A percentile compares a stretch with the other conserved stretches of the same genome.
phyloP scores from a whole-genome alignment of 768 basidiomycete genomes.

The Solioccasus polychromus region DNA sequence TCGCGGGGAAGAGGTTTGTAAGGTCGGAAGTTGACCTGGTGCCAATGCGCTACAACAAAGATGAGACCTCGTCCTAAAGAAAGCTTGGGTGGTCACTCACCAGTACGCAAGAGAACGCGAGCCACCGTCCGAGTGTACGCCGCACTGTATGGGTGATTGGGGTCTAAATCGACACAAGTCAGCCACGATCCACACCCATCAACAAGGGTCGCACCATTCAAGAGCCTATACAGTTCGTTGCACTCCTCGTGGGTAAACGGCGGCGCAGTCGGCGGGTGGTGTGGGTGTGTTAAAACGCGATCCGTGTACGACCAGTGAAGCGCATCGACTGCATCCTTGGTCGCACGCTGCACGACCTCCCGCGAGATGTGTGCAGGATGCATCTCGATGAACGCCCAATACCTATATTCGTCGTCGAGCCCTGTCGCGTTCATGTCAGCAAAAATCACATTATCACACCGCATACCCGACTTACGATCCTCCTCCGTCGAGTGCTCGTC shows the following conservation, averaged over 20 bases:
- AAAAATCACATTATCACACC: neutral
- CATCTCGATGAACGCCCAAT: conserved; percentile 78
- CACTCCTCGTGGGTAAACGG: conserved; percentile 79
- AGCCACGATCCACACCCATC: neutral
- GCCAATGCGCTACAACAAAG: conserved; percentile 51
- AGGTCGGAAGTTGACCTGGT: conserved; percentile 67
- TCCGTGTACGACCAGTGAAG: conserved; percentile 84
- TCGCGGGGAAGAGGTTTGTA: conserved; percentile 64
- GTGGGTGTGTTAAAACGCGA: conserved; percentile 61
- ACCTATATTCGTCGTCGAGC: conserved; percentile 72
- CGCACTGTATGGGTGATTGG: conserved; percentile 26
- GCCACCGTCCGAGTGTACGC: conserved; percentile 65
- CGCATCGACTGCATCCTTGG: conserved; percentile 68
- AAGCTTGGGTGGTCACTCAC: conserved; percentile 36
- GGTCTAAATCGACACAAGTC: conserved; percentile 3
- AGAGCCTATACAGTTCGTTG: conserved; percentile 63
- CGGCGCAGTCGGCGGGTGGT: conserved; percentile 43
- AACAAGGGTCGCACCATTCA: conserved; percentile 33
- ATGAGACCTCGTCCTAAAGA: conserved; percentile 1
- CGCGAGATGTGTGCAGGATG: conserved; percentile 67
- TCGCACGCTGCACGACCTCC: conserved; percentile 52
- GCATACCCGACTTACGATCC: conserved; percentile 35
- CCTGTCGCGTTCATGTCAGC: conserved; percentile 37
- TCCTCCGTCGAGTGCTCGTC: conserved; percentile 33
- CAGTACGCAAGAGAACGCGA: conserved; percentile 64